These are phyloP conservation scores for Phytopythium boreale DNA, from an alignment of 352 stramenopile genomes.

Conservation along the genomic window DNA sequence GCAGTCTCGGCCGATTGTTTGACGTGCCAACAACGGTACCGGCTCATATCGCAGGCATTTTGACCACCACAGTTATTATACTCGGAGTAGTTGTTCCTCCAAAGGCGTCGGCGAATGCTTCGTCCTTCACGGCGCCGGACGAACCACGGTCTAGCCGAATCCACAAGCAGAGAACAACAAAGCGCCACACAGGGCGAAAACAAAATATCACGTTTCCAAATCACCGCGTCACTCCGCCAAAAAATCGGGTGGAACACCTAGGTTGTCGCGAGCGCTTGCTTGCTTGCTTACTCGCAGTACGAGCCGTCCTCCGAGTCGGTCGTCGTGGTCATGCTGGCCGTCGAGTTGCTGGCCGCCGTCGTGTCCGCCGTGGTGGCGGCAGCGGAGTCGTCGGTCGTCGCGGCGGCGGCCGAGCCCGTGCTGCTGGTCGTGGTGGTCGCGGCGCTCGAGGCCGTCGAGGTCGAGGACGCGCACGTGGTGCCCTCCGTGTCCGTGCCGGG, in stretches of 20 bases:
- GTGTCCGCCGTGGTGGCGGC: conserved; percentile 9
- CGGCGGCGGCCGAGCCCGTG: conserved; percentile 9
- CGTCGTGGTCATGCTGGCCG: conserved; percentile 3
- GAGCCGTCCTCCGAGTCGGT: conserved; percentile 14
- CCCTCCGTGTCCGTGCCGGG: conserved; percentile 22
- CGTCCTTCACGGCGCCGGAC: no score
- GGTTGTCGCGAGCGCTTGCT: background rate
- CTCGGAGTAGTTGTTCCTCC: no score
- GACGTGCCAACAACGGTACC: no score
- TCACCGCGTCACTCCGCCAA: background rate
- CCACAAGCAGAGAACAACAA: no score
- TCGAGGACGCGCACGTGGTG: conserved; percentile 25
- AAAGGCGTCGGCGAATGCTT: no score
- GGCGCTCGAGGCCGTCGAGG: conserved; percentile 13
- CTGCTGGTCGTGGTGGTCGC: conserved; percentile 9
- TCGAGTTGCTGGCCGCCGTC: conserved; percentile 12
- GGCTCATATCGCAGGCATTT: no score
- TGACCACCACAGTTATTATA: no score
- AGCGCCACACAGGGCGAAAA: background rate
- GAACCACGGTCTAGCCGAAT: no score
- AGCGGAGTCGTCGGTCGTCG: background rate
- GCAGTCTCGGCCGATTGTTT: no score
- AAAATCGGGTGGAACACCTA: background rate
- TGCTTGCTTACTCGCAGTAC: conserved; percentile 28
- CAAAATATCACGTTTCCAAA: background rate